Base-by-base conservation (phyloP, 177 flowering plant species). In the Tripterygium wilfordii region DNA sequence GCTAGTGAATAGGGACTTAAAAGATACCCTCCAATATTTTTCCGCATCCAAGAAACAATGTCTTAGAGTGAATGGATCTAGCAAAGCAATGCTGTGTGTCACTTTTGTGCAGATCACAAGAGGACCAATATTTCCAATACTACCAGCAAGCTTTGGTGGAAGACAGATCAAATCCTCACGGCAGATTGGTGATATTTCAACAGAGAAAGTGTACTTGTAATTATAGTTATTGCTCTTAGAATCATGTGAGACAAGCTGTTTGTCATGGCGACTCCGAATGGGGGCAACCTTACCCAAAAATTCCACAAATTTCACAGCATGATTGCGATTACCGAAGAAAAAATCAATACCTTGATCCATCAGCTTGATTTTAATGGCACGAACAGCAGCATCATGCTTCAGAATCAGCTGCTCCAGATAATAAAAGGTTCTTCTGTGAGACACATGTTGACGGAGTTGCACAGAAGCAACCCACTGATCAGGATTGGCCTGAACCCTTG, bases 11-110 rank as follows among this genome's bases (percentile, higher is more conserved):
- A 82, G 49, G 51, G 88, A 51, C 57, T 58, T 67, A 24, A 87
- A 90, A 2, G 83, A 49, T 10, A 59, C 7, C 48, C 90, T 67
- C 90, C 94, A 84, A 31, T 77, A 89, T 62, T 80, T 86, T 15
- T 74, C 82, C 31, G 88, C 81, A 65, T 81, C 82, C 70, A 88
- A 40, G 60, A 57, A 85, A 50, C 77, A 53, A 7, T 70, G 67
- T 65, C 86, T 69, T 23, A 88, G 63, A 31, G 88, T 82, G 9
- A 66, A 51, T 0, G 96, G 96, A 61, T 88, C 70, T 8, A 69
- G 58, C 25, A 69, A 44, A 26, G 61, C 54, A 36, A 69, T 60
- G 47, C 44, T 61, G 43, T 61, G 53, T 10, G 69, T 60, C 17
- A 64, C 69, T 42, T 60, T 64, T 1, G 69, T 60, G 56, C 66